Evolutionary conservation across 2,329 filamentous ascomycete genomes (phyloP).

Genomic region (Cladosporium sp.): DNA sequence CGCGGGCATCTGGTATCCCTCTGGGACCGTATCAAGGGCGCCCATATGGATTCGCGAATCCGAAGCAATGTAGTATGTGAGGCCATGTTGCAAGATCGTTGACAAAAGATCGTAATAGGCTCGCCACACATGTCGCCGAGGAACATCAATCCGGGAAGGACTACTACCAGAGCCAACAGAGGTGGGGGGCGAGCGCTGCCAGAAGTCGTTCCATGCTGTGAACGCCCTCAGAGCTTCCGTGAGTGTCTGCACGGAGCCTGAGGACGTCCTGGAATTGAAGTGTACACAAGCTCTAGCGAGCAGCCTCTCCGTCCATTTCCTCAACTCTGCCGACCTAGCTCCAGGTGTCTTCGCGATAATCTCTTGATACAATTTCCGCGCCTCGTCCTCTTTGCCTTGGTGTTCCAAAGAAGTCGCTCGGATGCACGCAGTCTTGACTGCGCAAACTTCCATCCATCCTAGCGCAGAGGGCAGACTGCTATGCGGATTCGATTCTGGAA

Average conservation of each 20-base stretch:
- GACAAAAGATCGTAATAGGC: conserved; percentile 79
- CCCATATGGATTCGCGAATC: background rate
- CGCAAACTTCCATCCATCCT: conserved; percentile 77
- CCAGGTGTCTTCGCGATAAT: conserved; percentile 22
- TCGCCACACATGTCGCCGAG: conserved; percentile 66
- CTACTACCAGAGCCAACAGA: conserved; percentile 23
- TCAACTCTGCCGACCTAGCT: conserved; percentile 25
- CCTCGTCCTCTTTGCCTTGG: conserved; percentile 19
- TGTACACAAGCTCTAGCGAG: conserved; percentile 27
- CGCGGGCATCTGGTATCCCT: conserved; percentile 21
- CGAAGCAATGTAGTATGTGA: conserved; percentile 45
- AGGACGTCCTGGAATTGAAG: conserved; percentile 19
- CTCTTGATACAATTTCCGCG: conserved; percentile 18
- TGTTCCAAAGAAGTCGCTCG: conserved; percentile 24
- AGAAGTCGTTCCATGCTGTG: conserved; percentile 63
- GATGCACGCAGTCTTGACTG: conserved; percentile 26
- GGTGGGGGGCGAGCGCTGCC: conserved; percentile 38
- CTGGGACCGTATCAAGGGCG: conserved; percentile 6
- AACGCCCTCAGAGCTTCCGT: conserved; percentile 35
- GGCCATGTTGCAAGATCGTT: conserved; percentile 60
- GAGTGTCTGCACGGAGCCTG: conserved; percentile 17
- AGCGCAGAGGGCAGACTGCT: conserved; percentile 16
- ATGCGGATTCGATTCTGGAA: conserved; percentile 6
- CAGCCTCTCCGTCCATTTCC: conserved; percentile 29
- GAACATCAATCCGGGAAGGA: conserved; percentile 32